phyloP scores from a whole-genome alignment of 345 rosid genomes.

The Lepidium africanum region DNA sequence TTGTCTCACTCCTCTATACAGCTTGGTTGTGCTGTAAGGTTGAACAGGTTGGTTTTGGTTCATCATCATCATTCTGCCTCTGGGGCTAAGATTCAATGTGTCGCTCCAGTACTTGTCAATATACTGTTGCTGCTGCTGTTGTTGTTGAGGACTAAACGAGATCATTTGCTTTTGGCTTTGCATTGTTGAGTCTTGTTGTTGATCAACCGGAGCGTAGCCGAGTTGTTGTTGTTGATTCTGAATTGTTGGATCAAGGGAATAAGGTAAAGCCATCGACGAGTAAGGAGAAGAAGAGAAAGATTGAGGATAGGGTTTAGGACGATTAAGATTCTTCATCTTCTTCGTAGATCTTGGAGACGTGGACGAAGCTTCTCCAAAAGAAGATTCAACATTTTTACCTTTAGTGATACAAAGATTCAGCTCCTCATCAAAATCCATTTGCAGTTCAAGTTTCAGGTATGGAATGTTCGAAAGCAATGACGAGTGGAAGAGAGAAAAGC shows the following conservation, averaged over 20 bases:
- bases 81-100: constrained; percentile 62
- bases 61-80: constrained; percentile 82
- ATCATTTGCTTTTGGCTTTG: constrained; percentile 52
- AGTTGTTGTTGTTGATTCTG: constrained; percentile 33
- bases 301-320: constrained; percentile 21
- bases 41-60: constrained; percentile 38
- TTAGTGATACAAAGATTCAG: constrained; percentile 29
- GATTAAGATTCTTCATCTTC: constrained; percentile 56
- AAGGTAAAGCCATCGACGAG: constrained; percentile 37
- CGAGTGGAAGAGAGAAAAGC: not conserved
- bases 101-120: constrained; percentile 59
- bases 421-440: constrained; percentile 31
- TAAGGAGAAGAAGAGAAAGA: constrained; percentile 14
- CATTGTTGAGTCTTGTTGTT: not conserved
- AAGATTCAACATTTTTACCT: constrained; percentile 28
- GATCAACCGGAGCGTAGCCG: constrained; percentile 10
- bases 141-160: constrained; percentile 56
- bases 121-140: constrained; percentile 47
- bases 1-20: constrained; percentile 94
- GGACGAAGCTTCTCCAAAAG: constrained; percentile 52
- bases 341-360: constrained; percentile 55
- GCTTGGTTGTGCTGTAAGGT: constrained; percentile 67
- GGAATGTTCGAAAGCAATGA: not conserved
- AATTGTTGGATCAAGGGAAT: constrained; percentile 33
- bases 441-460: not conserved